Evolutionary conservation across 2,329 filamentous ascomycete genomes (phyloP), one percentile per base, ranked within the genome.

Genomic region (Aspergillus sp.): DNA sequence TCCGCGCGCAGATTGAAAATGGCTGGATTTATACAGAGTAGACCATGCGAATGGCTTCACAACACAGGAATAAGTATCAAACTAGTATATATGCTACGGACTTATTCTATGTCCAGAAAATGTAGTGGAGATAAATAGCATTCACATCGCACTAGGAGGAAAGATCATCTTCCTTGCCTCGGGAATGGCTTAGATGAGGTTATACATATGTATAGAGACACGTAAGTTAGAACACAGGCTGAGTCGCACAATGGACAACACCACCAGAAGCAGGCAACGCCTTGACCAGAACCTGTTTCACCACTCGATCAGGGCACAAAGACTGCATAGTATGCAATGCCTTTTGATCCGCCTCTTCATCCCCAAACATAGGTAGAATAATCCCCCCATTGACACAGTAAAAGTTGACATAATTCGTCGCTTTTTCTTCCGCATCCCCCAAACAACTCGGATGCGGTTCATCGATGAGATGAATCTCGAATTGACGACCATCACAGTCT

Each of bases 241-340:
- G 59, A 2, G 59, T 61, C 8, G 56, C 50, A 47, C 59, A 60
- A 45, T 64, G 60, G 33, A 64, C 47, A 27, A 54, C 60, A 5
- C 59, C 58, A 8, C 60, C 60, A 29, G 48, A 52, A 11, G 60
- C 43, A 8, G 59, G 54, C 29, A 63, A 51, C 12, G 48, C 55
- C 40, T 49, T 52, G n/a, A 57, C 44, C 38, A 43, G 50, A 10
- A 64, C 58, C 33, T 57, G 57, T 12, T 50, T 46, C 7, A 60
- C 43, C 29, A 51, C 48, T 6, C 59, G 47, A 6, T 55, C 49
- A 3, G 58, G 57, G 19, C 52, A 44, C 26, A 62, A 39, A 2
- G 12, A 33, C 37, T 57, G 49, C 8, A 58, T 41, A 11, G 51
- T 48, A 26, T 57, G 53, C 13, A 54, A 12, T 2, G 59, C 56